Conservation (phyloP, 106 monocot genomes). For the Vanilla planifolia region DNA sequence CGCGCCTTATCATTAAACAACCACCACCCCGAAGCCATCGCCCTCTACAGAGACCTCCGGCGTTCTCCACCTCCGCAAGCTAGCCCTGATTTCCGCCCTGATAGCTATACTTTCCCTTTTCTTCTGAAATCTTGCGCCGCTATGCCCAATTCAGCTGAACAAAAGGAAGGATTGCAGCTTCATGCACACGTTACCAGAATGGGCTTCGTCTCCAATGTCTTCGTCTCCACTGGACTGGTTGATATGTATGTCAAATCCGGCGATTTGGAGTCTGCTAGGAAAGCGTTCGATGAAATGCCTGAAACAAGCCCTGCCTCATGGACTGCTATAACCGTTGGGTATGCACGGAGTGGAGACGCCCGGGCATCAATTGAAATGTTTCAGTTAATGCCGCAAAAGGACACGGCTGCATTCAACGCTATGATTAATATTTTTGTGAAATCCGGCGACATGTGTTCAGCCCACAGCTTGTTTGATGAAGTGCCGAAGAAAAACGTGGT, state of each 20-base stretch:
- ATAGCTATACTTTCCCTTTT: conserved; percentile 39
- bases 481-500: conserved; percentile 35
- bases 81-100: conserved; percentile 14
- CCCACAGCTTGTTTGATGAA: conserved; percentile 30
- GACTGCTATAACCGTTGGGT: conserved; percentile 34
- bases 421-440: conserved; percentile 41
- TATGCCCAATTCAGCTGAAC: not conserved
- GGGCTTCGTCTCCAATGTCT: conserved; percentile 14
- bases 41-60: conserved; percentile 22
- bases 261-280: conserved; percentile 9
- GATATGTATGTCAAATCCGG: conserved; percentile 25
- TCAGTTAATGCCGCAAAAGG: conserved; percentile 35
- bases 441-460: conserved; percentile 27
- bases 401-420: conserved; percentile 34
- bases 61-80: not conserved
- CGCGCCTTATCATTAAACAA: conserved; percentile 10
- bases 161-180: conserved; percentile 23
- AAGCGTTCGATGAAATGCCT: conserved; percentile 34
- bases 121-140: conserved; percentile 29
- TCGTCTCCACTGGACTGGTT: conserved; percentile 27
- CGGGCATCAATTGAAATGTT: conserved; percentile 24
- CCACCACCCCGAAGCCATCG: conserved; percentile 10
- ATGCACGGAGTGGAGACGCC: conserved; percentile 16
- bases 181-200: conserved; percentile 27
- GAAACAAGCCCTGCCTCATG: conserved; percentile 17